Evolutionary conservation across 2,329 filamentous ascomycete species (phyloP).

Genomic region (Sphaceloma murrayae): DNA sequence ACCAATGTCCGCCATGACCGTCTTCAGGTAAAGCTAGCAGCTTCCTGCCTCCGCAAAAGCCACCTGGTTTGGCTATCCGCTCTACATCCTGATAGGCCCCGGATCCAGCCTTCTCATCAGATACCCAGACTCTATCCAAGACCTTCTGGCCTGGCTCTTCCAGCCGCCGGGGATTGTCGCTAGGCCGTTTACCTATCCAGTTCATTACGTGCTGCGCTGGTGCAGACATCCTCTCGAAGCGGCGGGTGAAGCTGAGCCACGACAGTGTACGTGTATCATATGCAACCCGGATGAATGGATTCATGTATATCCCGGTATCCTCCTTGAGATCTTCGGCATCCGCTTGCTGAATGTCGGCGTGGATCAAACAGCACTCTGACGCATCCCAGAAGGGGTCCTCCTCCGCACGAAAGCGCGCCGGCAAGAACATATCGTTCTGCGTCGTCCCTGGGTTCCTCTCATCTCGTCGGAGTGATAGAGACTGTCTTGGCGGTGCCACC

Average conservation of each 20-base stretch:
- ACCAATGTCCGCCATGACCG: constrained; percentile 16
- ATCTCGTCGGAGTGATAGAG: background rate
- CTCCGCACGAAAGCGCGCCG: constrained; percentile 36
- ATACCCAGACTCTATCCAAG: constrained; percentile 44
- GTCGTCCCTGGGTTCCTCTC: background rate
- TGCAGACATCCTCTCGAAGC: constrained; percentile 57
- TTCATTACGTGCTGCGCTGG: constrained; percentile 50
- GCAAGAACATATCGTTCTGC: constrained; percentile 24
- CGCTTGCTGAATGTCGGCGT: constrained; percentile 34
- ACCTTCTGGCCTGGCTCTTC: constrained; percentile 50
- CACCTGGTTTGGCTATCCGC: constrained; percentile 41
- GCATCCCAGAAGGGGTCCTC: constrained; percentile 38
- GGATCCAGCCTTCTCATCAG: constrained; percentile 28
- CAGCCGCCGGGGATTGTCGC: constrained; percentile 49
- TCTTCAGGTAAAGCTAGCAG: constrained; percentile 40
- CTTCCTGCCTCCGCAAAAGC: constrained; percentile 48
- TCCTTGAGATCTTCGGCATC: constrained; percentile 22
- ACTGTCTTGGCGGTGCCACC: background rate
- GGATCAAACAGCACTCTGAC: constrained; percentile 41
- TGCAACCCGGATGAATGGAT: constrained; percentile 63
- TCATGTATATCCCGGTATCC: constrained; percentile 58
- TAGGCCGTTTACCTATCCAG: constrained; percentile 47
- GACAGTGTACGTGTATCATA: constrained; percentile 50
- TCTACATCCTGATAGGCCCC: constrained; percentile 35
- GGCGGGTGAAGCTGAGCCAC: constrained; percentile 51